Percentiles rank a stretch among this genome's conserved stretches.
Conservation (phyloP, 2,329 filamentous ascomycete species). For the Cercospora sp. region DNA sequence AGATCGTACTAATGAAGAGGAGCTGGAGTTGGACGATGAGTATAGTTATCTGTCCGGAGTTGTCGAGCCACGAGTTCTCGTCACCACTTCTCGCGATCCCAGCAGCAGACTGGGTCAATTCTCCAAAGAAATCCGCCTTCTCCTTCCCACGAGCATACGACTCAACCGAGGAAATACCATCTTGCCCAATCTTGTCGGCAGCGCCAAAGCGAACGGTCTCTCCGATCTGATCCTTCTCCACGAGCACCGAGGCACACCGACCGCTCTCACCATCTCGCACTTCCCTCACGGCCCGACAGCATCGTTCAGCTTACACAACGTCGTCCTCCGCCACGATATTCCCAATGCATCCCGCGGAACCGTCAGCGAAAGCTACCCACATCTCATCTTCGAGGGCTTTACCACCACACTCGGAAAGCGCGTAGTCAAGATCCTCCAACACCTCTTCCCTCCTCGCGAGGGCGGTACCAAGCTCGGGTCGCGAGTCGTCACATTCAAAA, state of each 20-base stretch:
- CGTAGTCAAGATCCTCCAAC: constrained; percentile 87
- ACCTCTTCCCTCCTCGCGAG: constrained; percentile 89
- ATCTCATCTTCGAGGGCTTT: constrained; percentile 95
- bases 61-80: constrained; percentile 81
- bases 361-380: constrained; percentile 88
- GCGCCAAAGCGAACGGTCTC: constrained; percentile 75
- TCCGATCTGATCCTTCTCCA: constrained; percentile 85
- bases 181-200: constrained; percentile 78
- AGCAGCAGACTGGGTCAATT: constrained; percentile 84
- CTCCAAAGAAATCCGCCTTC: constrained; percentile 82
- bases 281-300: constrained; percentile 85
- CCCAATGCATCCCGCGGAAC: constrained; percentile 84
- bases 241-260: constrained; percentile 90
- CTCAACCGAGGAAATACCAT: constrained; percentile 91
- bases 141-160: constrained; percentile 81
- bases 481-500: constrained; percentile 89
- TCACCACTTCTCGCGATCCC: constrained; percentile 88
- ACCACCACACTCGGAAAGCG: constrained; percentile 75
- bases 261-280: constrained; percentile 82
- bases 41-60: constrained; percentile 89
- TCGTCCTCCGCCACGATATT: constrained; percentile 88
- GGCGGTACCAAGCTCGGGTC: constrained; percentile 78
- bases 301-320: constrained; percentile 88
- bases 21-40: constrained; percentile 80
- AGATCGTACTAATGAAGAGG: constrained; percentile 66